A percentile compares a stretch with the other conserved stretches of the same genome.
These are phyloP conservation scores for Heliosperma pusillum DNA, from an alignment of 148 eudicot species.

Conservation along the genomic window DNA sequence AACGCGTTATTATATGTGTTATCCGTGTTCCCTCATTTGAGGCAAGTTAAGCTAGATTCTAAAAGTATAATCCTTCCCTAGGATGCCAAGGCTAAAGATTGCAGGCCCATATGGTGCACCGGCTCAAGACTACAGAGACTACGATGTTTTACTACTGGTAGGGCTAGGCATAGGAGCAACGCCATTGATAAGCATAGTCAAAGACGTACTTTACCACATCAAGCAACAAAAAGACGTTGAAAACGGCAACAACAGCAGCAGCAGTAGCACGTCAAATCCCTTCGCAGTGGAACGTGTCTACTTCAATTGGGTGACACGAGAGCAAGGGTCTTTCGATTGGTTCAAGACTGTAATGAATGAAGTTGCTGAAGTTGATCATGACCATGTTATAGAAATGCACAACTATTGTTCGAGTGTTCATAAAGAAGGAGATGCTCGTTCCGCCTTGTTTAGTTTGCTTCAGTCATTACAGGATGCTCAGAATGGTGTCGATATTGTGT, in stretches of 20 bases:
- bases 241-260: constrained; percentile 1
- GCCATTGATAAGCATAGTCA: constrained; percentile 53
- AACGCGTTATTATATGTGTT: too few relatives aligned
- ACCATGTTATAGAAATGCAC: constrained; percentile 48
- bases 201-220: constrained; percentile 51
- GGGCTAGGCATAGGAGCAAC: constrained; percentile 66
- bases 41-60: too few relatives aligned
- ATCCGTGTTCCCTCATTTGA: too few relatives aligned
- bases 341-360: constrained; percentile 52
- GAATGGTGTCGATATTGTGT: constrained; percentile 47
- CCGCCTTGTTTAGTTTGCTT: constrained; percentile 51
- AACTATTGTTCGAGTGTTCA: constrained; percentile 51
- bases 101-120: constrained; percentile 65
- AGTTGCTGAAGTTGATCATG: constrained; percentile 51
- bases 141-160: constrained; percentile 48
- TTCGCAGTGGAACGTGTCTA: constrained; percentile 39
- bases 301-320: constrained; percentile 54
- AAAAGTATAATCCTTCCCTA: not conserved
- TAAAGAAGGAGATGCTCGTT: constrained; percentile 58
- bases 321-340: constrained; percentile 58
- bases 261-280: constrained; percentile 18
- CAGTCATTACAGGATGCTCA: constrained; percentile 52
- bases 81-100: constrained; percentile 45
- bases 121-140: constrained; percentile 60
- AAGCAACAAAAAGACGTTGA: constrained; percentile 33